phyloP scores from a whole-genome alignment of 768 basidiomycete species.

The Amanita inopinata region DNA sequence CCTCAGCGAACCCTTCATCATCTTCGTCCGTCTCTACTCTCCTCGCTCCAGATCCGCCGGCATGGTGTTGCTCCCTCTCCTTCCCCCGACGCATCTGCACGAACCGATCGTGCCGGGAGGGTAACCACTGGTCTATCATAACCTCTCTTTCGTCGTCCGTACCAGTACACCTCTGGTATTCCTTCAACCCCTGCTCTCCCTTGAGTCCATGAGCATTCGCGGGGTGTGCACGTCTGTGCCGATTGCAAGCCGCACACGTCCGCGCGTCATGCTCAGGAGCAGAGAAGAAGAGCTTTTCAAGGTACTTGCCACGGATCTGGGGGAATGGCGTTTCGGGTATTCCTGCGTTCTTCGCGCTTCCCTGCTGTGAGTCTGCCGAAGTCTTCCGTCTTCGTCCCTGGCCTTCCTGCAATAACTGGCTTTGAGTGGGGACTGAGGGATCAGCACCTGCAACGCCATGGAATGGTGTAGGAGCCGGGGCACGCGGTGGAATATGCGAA shows the following conservation, averaged over 20 bases:
- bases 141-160: conserved; percentile 8
- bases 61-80: conserved; percentile 3
- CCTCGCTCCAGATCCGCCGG: conserved; percentile 7
- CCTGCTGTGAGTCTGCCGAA: not conserved
- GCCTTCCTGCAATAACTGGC: too few relatives aligned
- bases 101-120: conserved; percentile 13
- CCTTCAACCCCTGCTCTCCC: conserved; percentile 9
- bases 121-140: conserved; percentile 16
- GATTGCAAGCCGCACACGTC: conserved; percentile 60
- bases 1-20: conserved; percentile 42
- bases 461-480: conserved; percentile 27
- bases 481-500: conserved; percentile 15
- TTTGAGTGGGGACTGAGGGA: too few relatives aligned
- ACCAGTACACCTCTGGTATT: not conserved
- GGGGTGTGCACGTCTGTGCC: conserved; percentile 22
- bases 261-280: conserved; percentile 65
- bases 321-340: conserved; percentile 57
- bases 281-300: conserved; percentile 77
- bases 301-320: conserved; percentile 65
- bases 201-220: conserved; percentile 12
- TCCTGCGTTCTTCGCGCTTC: not conserved
- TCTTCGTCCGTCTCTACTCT: conserved; percentile 20
- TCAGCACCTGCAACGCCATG: conserved; percentile 18
- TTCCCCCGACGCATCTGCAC: conserved; percentile 7
- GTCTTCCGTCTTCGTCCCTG: not conserved